Evolutionary conservation across 805 yeast species (phyloP).

Genomic region (Pichia nakasei): DNA sequence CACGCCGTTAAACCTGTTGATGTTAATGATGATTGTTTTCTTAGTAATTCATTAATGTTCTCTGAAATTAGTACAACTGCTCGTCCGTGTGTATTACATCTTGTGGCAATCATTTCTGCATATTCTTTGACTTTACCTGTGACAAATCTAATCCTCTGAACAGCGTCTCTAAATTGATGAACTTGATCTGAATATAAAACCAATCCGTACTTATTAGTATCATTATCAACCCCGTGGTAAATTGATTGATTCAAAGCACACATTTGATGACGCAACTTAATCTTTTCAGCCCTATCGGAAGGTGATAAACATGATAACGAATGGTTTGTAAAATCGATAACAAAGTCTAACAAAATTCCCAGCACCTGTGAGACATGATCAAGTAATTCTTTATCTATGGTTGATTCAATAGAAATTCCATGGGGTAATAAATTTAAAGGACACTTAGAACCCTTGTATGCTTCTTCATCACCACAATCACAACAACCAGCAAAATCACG

Average conservation of each 20-base stretch:
- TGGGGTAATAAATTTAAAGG: constrained; percentile 23
- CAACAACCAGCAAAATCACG: constrained; percentile 71
- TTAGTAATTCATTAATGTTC: constrained; percentile 40
- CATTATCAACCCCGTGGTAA: constrained; percentile 37
- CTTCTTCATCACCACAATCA: constrained; percentile 86
- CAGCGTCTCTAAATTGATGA: constrained; percentile 67
- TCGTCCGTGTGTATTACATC: constrained; percentile 55
- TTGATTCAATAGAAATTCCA: constrained; percentile 2
- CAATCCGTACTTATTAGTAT: constrained; percentile 44
- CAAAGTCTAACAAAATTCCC: constrained; percentile 44
- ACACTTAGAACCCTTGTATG: constrained; percentile 58
- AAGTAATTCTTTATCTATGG: constrained; percentile 34
- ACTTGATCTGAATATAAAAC: constrained; percentile 72
- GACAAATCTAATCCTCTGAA: constrained; percentile 51
- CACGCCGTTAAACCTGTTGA: constrained; percentile 60
- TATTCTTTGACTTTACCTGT: constrained; percentile 57
- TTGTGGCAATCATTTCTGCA: constrained; percentile 63
- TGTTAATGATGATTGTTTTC: constrained; percentile 46
- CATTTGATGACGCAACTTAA: constrained; percentile 19
- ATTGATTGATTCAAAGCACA: constrained; percentile 25
- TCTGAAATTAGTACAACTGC: constrained; percentile 57
- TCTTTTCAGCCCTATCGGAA: constrained; percentile 16
- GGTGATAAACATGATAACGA: constrained; percentile 32
- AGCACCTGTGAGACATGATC: constrained; percentile 33
- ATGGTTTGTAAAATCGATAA: constrained; percentile 51